Base-by-base conservation (phyloP, 78 protist genomes). In the Dictyostelium discoideum region DNA sequence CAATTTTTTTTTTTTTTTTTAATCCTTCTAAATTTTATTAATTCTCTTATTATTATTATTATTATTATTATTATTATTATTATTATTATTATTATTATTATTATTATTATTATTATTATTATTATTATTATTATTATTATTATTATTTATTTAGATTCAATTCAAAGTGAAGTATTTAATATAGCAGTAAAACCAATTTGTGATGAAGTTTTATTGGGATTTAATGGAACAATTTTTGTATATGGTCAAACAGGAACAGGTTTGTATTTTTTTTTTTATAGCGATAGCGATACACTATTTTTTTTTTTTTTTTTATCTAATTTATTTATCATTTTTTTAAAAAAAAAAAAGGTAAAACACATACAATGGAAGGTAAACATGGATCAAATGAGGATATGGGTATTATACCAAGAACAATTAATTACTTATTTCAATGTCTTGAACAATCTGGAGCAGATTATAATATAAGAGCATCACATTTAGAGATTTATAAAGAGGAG, bases 401-500 rank as follows among this genome's bases (percentile, higher is more conserved):
- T 57, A 83, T 96, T n/a, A 96, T 96, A 54, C 96, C 97, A 29
- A 18, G 94, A 78, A 83, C 97, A 24, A 72, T 96, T 1, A 81
- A 96, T 32, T 92, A 96, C 79, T 92, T 96, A 39, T 96, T 96
- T 67, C 92, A 96, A 74, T 86, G 77, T 5, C 57, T 87, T 5
- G 96, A 84, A 67, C 88, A 92, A 63, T 90, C 89, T 40, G 79
- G 92, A n/a, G 50, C 92, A 63, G 96, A 85, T 72, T 78, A 92
- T 37, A 92, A 84, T 32, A 96, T 96, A 16, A 54, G 94, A 26
- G 96, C 50, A 29, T n/a, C 86, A 14, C 93, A 92, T 80, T 81
- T 96, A n/a, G 97, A 96, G 73, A 84, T 96, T 32, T 96, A 96
- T 67, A 96, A 96, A 78, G 97, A 96, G 26, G 97, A 92, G 5